phyloP scores from a whole-genome alignment of 345 rosid genomes.

The Camelina hispida region DNA sequence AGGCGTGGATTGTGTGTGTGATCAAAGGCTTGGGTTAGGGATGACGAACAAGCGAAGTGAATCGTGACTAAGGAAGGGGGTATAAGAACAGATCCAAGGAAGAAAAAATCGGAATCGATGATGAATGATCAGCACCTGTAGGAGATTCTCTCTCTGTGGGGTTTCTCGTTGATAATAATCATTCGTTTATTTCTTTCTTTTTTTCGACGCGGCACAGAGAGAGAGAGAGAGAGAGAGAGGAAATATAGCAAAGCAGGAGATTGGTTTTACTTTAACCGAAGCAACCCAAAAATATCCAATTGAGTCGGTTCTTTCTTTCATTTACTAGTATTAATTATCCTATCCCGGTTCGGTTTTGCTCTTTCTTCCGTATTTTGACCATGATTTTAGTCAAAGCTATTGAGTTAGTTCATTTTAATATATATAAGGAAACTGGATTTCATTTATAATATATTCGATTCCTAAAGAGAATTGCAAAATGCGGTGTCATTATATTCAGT shows the following conservation, averaged over 20 bases:
- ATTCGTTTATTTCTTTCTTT: background rate
- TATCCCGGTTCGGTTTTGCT: background rate
- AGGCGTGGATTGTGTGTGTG: background rate
- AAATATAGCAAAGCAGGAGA: background rate
- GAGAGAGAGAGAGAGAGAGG: background rate
- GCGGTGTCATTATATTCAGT: no score
- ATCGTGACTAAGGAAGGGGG: background rate
- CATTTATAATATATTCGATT: no score
- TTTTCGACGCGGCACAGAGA: background rate
- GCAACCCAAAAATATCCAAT: background rate
- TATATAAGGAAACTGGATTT: no score
- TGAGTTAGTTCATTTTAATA: no score
- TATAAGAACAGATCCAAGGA: background rate
- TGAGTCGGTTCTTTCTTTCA: background rate
- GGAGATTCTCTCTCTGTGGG: background rate
- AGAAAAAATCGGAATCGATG: background rate
- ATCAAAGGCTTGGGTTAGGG: background rate
- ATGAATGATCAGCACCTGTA: background rate
- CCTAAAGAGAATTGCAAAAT: no score
- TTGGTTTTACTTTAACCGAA: conserved; percentile 3
- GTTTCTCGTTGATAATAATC: conserved; percentile 11
- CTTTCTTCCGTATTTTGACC: no score
- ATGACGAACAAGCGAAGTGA: background rate
- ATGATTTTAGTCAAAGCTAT: no score
- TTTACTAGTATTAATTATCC: background rate